Evolutionary conservation across 208 protist genomes (phyloP).

Genomic region (Polymyxa betae): DNA sequence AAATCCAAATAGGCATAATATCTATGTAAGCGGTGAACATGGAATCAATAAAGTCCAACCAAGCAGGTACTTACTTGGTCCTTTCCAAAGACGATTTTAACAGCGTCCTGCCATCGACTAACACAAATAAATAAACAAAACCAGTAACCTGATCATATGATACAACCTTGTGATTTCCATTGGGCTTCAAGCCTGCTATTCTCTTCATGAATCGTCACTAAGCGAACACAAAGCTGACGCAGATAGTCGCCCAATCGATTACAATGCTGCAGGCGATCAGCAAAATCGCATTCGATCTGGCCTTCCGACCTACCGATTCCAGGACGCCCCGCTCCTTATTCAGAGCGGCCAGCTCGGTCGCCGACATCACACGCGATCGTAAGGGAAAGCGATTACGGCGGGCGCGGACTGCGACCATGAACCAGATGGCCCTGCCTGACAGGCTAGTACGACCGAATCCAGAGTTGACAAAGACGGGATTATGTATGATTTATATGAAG

Average conservation of each 20-base stretch:
- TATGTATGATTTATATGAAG: neutral
- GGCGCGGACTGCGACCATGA: no score
- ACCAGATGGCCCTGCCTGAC: no score
- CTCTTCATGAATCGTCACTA: constrained; percentile 23
- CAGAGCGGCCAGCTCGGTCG: neutral
- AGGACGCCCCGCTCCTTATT: neutral
- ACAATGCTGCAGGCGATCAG: neutral
- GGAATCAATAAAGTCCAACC: neutral
- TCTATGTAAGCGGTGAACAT: neutral
- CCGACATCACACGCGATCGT: neutral
- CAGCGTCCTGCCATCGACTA: neutral
- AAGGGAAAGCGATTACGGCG: neutral
- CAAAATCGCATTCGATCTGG: neutral
- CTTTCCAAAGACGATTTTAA: neutral
- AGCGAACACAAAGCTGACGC: constrained; percentile 13
- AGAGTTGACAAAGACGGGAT: no score
- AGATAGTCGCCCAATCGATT: neutral
- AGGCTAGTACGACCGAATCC: no score
- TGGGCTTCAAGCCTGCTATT: neutral
- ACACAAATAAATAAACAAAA: neutral
- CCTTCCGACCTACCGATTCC: neutral
- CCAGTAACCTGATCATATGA: no score
- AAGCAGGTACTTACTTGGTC: constrained; percentile 2
- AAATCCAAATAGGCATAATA: constrained; percentile 44
- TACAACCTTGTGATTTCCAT: neutral